phyloP scores from a whole-genome alignment of 176 grass and related monocot genomes.

The Avena eriantha region DNA sequence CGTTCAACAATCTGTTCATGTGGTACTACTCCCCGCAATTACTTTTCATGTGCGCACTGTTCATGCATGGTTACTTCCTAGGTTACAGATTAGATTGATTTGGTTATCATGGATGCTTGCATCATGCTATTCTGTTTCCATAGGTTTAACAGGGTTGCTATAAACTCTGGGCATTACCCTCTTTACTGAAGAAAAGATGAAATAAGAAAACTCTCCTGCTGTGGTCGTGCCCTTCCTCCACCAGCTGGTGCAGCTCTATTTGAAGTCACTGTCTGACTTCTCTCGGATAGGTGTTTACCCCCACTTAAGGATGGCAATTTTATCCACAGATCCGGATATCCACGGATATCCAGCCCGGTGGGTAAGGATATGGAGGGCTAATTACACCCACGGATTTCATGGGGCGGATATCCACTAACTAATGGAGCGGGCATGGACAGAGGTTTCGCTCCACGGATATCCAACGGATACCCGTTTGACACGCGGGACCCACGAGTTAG shows the following conservation, averaged over 20 bases:
- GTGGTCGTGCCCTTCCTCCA: slow-evolving; percentile 3
- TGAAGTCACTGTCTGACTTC: background rate
- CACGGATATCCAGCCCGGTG: no score
- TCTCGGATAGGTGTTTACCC: slow-evolving; percentile 15
- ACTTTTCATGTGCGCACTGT: background rate
- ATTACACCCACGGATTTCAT: no score
- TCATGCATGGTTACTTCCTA: background rate
- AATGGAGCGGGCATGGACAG: no score
- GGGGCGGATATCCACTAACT: no score
- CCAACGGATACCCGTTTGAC: no score
- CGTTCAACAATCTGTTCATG: background rate
- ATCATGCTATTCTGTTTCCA: slow-evolving; percentile 1
- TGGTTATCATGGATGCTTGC: background rate
- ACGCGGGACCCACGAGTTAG: no score
- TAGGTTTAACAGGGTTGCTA: background rate
- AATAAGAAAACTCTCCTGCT: background rate
- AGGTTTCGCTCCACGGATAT: no score
- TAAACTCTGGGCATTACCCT: background rate
- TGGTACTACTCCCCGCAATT: background rate
- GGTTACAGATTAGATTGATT: background rate
- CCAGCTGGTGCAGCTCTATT: background rate
- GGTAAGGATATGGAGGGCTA: no score
- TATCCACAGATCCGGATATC: no score
- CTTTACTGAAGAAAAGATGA: background rate
- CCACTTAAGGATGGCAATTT: no score